phyloP scores from a whole-genome alignment of 495 filamentous ascomycete genomes.

The Parachaetomium inaequale region DNA sequence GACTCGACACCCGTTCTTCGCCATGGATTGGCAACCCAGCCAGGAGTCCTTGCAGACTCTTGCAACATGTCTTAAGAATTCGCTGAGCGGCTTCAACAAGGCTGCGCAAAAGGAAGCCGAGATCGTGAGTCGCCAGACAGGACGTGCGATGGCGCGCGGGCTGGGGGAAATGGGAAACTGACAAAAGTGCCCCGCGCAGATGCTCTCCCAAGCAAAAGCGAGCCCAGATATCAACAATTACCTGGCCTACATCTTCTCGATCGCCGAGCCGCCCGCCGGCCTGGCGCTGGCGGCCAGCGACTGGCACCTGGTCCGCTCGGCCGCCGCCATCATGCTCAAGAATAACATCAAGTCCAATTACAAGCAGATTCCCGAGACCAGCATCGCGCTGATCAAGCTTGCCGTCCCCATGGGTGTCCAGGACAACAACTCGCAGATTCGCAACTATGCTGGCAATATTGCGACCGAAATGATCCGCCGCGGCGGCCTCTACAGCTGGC shows the following conservation, averaged over 20 bases:
- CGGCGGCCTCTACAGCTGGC: slow-evolving; percentile 87
- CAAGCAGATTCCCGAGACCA: slow-evolving; percentile 64
- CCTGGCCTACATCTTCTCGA: slow-evolving; percentile 83
- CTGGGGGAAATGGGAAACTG: slow-evolving; percentile 9
- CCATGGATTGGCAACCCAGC: slow-evolving; percentile 92
- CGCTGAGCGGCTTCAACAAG: slow-evolving; percentile 76
- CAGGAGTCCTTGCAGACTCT: slow-evolving; percentile 83
- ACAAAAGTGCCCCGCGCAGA: slow-evolving; percentile 49
- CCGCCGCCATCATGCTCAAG: slow-evolving; percentile 91
- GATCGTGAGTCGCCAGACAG: slow-evolving; percentile 44
- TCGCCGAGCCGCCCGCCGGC: slow-evolving; percentile 54
- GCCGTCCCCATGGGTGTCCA: slow-evolving; percentile 73
- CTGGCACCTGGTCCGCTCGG: slow-evolving; percentile 74
- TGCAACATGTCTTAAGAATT: slow-evolving; percentile 83
- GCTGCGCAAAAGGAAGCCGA: slow-evolving; percentile 78
- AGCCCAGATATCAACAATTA: slow-evolving; percentile 97
- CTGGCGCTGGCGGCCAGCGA: slow-evolving; percentile 54
- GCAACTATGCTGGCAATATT: slow-evolving; percentile 85
- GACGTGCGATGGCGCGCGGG: slow-evolving; percentile 7
- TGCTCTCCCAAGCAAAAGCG: slow-evolving; percentile 86
- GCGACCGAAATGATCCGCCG: slow-evolving; percentile 89
- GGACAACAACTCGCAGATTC: slow-evolving; percentile 77
- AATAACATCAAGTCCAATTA: slow-evolving; percentile 76
- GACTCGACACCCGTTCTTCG: slow-evolving; percentile 10
- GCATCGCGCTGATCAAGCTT: slow-evolving; percentile 70